Percentiles rank a stretch among this genome's conserved stretches.
These are phyloP conservation scores for Mycosarcoma maydis DNA, from an alignment of 1,284 basidiomycete genomes.

Conservation along the genomic window DNA sequence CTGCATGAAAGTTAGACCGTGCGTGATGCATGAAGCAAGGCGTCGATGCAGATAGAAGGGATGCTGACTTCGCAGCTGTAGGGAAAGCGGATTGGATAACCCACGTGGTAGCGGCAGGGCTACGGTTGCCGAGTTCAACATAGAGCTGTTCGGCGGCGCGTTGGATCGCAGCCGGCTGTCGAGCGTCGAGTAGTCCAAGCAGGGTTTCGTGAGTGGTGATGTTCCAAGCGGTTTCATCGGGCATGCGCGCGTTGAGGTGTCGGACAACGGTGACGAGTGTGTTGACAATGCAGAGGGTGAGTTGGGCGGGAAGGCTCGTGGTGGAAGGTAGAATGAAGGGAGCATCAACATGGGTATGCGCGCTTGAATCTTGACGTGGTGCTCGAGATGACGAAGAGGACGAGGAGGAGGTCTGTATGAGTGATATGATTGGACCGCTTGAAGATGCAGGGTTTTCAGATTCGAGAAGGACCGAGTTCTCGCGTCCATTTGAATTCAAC, in stretches of 20 bases:
- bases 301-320: conserved; percentile 14
- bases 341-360: conserved; percentile 1
- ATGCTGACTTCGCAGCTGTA: background rate
- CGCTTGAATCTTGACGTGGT: background rate
- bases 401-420: background rate
- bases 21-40: conserved; percentile 26
- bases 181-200: conserved; percentile 13
- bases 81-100: conserved; percentile 17
- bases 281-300: conserved; percentile 26
- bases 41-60: background rate
- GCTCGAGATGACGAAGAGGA: background rate
- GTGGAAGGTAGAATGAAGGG: conserved; percentile 33
- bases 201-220: conserved; percentile 27
- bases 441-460: background rate
- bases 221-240: conserved; percentile 30
- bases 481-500: too few relatives aligned
- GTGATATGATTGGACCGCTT: background rate
- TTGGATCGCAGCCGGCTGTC: conserved; percentile 20
- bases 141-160: conserved; percentile 19
- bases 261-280: conserved; percentile 17
- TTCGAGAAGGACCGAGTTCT: conserved; percentile 1
- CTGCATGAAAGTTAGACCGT: conserved; percentile 1
- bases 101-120: conserved; percentile 20
- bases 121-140: conserved; percentile 9
- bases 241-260: conserved; percentile 12